Base-by-base conservation (phyloP, 257 asterid species). In the Gardenia jasminoides region DNA sequence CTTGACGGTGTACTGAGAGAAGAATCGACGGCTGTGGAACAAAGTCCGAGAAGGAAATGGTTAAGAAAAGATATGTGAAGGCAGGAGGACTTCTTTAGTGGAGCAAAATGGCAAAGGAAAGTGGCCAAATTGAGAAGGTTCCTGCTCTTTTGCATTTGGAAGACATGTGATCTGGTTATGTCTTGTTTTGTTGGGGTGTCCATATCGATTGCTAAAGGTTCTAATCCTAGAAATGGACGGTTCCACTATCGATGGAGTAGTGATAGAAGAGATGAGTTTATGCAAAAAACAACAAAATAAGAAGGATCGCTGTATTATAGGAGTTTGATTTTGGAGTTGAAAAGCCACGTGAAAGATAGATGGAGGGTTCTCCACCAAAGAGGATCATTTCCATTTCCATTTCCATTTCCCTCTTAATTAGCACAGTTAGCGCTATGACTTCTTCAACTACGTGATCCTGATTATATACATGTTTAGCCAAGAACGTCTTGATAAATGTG, bases 31-130 rank as follows among this genome's bases (percentile, higher is more conserved):
- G 67, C 50, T 67, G 39, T 30, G 12, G 48, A 74, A 62, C 36
- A 76, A 75, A 39, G 54, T 76, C 74, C 87, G 76, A 84, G 47
- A 30, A 31, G 62, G 62, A 80, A 71, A 71, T 70, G 65, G 28
- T 56, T 8, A 77, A 83, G n/a, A 15, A 50, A 61, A 46, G 67
- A 19, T 33, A 46, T 1, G 30, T 28, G 77, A 78, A 54, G 78
- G 61, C 76, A 72, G 64, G 58, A 59, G 71, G 43, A 19, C 41
- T 19, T 50, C 3, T 59, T 39, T 64, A 24, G 48, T 9, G 20
- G 69, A 66, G 46, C 76, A 83, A 80, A 76, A 52, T 74, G 61
- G 16, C 6, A 43, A 39, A 36, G 50, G 58, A 13, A 67, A 67
- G 20, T 43, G 61, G 70, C 48, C 72, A 79, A 75, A n/a, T n/a